These are phyloP conservation scores for Daldinia eschscholtzii DNA, from an alignment of 2,329 filamentous ascomycete genomes.

Conservation along the genomic window DNA sequence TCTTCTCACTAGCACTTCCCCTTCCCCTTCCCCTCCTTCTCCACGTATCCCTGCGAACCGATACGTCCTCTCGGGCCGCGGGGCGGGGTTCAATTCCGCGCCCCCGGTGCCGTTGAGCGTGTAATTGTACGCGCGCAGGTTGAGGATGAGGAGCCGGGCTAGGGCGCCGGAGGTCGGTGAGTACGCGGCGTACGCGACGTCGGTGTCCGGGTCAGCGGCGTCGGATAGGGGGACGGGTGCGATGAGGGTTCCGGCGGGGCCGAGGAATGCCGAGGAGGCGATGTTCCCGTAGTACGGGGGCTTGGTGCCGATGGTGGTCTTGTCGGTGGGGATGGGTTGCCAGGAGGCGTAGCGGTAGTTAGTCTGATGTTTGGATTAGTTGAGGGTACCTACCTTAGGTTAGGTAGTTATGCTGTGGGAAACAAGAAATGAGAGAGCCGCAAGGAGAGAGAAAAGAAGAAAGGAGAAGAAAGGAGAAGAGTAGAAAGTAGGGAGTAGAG, in stretches of 20 bases:
- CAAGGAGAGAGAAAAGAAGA: not conserved
- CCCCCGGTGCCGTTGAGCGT: conserved; percentile 58
- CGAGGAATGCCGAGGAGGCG: conserved; percentile 68
- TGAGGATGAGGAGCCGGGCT: conserved; percentile 65
- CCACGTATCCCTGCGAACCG: conserved; percentile 52
- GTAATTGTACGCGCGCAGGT: conserved; percentile 71
- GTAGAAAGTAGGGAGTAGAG: not conserved
- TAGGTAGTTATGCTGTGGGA: not conserved
- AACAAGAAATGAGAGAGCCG: not conserved
- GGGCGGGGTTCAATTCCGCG: conserved; percentile 46
- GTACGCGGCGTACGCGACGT: conserved; percentile 70
- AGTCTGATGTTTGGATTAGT: conserved; percentile 50
- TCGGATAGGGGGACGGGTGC: conserved; percentile 59
- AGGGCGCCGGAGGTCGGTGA: conserved; percentile 51
- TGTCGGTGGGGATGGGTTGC: conserved; percentile 68
- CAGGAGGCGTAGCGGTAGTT: conserved; percentile 72
- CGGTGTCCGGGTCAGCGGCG: conserved; percentile 48
- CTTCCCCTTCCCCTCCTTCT: conserved; percentile 16
- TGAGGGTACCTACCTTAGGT: not conserved
- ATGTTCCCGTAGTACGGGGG: conserved; percentile 74
- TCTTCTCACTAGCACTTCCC: conserved; percentile 58
- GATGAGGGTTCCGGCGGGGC: conserved; percentile 60
- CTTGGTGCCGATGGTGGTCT: conserved; percentile 67
- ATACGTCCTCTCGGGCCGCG: conserved; percentile 57
- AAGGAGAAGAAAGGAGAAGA: not conserved